phyloP scores from a whole-genome alignment of 2,329 filamentous ascomycete species.

The Tolypocladium amazonense region DNA sequence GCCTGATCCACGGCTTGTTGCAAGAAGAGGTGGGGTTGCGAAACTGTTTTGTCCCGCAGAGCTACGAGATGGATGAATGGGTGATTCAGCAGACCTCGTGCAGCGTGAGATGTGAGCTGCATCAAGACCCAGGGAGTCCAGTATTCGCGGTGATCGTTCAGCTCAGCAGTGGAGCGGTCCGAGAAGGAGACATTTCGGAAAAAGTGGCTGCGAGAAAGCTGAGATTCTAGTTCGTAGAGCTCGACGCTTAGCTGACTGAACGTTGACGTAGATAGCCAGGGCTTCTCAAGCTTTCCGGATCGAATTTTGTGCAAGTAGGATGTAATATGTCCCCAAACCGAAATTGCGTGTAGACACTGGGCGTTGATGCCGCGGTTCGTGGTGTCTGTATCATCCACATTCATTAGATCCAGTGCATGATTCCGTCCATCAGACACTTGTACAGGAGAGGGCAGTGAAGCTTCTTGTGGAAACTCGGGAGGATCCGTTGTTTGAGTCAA shows the following conservation, averaged over 20 bases:
- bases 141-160: not conserved
- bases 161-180: not conserved
- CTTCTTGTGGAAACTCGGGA: not conserved
- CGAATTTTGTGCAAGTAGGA: not conserved
- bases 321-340: not conserved
- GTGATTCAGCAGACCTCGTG: not conserved
- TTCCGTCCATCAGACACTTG: not conserved
- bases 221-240: not conserved
- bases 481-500: not conserved
- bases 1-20: not conserved
- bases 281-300: not conserved
- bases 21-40: not conserved
- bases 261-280: not conserved
- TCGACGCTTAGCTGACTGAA: not conserved
- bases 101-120: not conserved
- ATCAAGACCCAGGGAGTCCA: not conserved
- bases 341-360: not conserved
- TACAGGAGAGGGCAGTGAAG: not conserved
- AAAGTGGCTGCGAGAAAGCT: not conserved
- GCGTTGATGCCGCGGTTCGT: not conserved
- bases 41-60: not conserved
- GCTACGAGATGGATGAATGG: not conserved
- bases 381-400: not conserved
- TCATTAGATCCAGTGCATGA: not conserved
- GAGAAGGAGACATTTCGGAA: not conserved